Conservation (phyloP, 495 filamentous ascomycete species). For the Penicillium atrosanguineum region DNA sequence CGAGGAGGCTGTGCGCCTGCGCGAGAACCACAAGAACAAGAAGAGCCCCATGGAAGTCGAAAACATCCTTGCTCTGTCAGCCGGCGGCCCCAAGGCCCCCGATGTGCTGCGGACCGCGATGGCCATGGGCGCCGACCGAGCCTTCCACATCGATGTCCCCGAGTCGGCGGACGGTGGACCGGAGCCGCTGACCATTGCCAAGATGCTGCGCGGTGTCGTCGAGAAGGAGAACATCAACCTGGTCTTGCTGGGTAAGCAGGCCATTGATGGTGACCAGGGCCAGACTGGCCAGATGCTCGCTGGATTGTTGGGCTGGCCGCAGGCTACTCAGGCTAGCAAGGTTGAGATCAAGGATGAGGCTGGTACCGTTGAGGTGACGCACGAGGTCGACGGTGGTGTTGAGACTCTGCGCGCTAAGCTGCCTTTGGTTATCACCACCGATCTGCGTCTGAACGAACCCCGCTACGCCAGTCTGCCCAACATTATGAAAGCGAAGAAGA, state of each 20-base stretch:
- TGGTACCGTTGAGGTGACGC: constrained; percentile 66
- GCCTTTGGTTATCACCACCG: constrained; percentile 91
- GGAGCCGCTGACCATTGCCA: constrained; percentile 90
- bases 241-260: constrained; percentile 94
- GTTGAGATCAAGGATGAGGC: constrained; percentile 64
- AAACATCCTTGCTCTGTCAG: constrained; percentile 86
- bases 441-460: constrained; percentile 92
- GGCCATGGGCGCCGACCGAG: constrained; percentile 97
- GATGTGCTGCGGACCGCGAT: constrained; percentile 93
- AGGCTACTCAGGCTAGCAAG: constrained; percentile 88
- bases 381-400: constrained; percentile 92
- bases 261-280: constrained; percentile 90
- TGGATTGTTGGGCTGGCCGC: constrained; percentile 84
- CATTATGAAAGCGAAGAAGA: constrained; percentile 99
- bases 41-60: constrained; percentile 59
- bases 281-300: constrained; percentile 99
- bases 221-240: constrained; percentile 82
- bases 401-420: constrained; percentile 83
- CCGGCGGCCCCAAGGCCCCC: constrained; percentile 79
- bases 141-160: constrained; percentile 76
- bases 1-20: constrained; percentile 91
- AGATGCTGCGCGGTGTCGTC: constrained; percentile 76
- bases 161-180: constrained; percentile 51
- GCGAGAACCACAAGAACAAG: constrained; percentile 56
- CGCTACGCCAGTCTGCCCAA: constrained; percentile 93